Conservation (phyloP, 352 stramenopile genomes). For the Phytophthora constricta region DNA sequence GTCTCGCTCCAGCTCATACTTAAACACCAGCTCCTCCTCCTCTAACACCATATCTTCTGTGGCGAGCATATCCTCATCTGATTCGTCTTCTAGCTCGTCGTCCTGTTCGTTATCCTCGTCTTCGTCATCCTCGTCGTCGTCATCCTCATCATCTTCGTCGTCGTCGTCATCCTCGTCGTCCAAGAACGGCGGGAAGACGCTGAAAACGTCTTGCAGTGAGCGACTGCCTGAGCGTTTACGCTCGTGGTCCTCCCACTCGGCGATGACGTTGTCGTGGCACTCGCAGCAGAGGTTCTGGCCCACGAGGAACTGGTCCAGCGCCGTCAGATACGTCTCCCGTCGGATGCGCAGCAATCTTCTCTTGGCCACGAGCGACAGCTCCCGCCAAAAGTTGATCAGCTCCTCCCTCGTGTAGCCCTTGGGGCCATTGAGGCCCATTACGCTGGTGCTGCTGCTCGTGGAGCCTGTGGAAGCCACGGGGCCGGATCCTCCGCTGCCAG, state of each 20-base stretch:
- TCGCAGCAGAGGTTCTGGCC: slow-evolving; percentile 81
- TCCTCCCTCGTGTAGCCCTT: slow-evolving; percentile 75
- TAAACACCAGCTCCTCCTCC: slow-evolving; percentile 74
- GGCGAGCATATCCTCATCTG: slow-evolving; percentile 47
- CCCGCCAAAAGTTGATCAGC: slow-evolving; percentile 85
- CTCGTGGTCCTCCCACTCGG: slow-evolving; percentile 84
- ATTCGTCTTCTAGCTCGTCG: slow-evolving; percentile 47
- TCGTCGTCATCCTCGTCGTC: slow-evolving; percentile 74
- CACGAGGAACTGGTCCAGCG: slow-evolving; percentile 80
- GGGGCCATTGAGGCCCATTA: slow-evolving; percentile 37
- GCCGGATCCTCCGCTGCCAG: slow-evolving; percentile 1
- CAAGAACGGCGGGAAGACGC: slow-evolving; percentile 77
- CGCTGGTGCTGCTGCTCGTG: slow-evolving; percentile 35
- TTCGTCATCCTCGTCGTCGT: slow-evolving; percentile 60
- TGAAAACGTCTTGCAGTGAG: slow-evolving; percentile 79
- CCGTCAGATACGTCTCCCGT: slow-evolving; percentile 70
- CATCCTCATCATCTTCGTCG: slow-evolving; percentile 63
- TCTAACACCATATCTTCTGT: slow-evolving; percentile 54
- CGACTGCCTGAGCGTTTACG: slow-evolving; percentile 66
- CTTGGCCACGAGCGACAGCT: slow-evolving; percentile 70
- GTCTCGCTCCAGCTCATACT: slow-evolving; percentile 72
- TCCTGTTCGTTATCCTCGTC: slow-evolving; percentile 40
- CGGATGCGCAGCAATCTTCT: slow-evolving; percentile 73
- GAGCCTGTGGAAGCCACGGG: slow-evolving; percentile 22
- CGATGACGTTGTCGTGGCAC: slow-evolving; percentile 85